phyloP scores from a whole-genome alignment of 768 basidiomycete genomes.

The Gloeophyllum trabeum region DNA sequence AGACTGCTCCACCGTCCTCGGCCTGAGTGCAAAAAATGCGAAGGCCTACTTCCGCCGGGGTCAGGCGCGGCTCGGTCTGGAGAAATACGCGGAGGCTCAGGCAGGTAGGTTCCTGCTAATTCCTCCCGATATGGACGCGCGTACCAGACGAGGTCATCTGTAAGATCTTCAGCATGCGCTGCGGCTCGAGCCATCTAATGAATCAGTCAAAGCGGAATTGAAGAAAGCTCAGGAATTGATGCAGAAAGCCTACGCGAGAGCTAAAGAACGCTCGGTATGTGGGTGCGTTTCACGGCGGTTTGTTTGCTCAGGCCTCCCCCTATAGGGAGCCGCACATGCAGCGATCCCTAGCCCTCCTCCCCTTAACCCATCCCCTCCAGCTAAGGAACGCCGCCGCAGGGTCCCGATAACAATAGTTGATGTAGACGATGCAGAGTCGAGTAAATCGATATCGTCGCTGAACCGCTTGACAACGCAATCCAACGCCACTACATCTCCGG shows the following conservation, averaged over 20 bases:
- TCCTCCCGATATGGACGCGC: neutral
- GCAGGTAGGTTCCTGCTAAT: constrained; percentile 32
- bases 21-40: constrained; percentile 44
- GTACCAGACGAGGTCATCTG: neutral
- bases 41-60: constrained; percentile 76
- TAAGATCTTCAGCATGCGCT: constrained; percentile 54
- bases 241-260: constrained; percentile 14
- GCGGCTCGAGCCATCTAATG: constrained; percentile 53
- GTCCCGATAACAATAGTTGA: constrained; percentile 58
- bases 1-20: constrained; percentile 63
- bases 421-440: constrained; percentile 20
- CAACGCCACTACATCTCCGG: neutral
- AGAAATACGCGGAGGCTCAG: constrained; percentile 43
- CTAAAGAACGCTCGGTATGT: neutral
- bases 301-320: neutral
- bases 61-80: constrained; percentile 54
- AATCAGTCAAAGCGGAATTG: constrained; percentile 52
- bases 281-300: neutral
- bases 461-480: neutral
- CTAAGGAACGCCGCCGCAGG: constrained; percentile 27
- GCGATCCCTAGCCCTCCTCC: constrained; percentile 11
- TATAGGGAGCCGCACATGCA: neutral
- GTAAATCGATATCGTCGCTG: constrained; percentile 6
- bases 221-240: constrained; percentile 32
- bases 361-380: constrained; percentile 4